phyloP scores from a whole-genome alignment of 345 rosid genomes.

The Mangifera indica region DNA sequence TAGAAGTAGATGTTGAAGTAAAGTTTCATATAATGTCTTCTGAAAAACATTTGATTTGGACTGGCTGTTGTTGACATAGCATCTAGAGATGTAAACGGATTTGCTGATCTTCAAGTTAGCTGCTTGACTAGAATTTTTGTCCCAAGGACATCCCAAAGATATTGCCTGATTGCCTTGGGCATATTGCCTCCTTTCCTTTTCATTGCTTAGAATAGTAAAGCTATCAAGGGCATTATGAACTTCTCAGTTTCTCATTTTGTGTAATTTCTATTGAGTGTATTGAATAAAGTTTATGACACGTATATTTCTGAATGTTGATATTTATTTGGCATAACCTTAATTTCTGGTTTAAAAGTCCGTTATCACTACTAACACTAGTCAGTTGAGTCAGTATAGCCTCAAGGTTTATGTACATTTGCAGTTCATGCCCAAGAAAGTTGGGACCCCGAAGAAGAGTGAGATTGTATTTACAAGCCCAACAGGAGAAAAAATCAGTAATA shows the following conservation, averaged over 20 bases:
- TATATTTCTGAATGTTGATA: background rate
- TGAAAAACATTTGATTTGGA: background rate
- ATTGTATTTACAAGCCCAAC: conserved; percentile 62
- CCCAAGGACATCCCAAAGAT: background rate
- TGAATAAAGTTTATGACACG: background rate
- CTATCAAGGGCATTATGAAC: background rate
- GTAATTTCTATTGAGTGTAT: background rate
- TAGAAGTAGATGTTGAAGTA: background rate
- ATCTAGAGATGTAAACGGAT: background rate
- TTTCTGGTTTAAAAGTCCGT: background rate
- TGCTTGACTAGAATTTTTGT: background rate
- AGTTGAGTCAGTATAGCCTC: conserved; percentile 9
- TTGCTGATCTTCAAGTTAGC: background rate
- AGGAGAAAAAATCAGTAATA: conserved; percentile 56
- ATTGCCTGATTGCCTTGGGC: background rate
- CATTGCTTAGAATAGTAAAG: background rate
- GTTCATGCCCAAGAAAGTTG: conserved; percentile 50
- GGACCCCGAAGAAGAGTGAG: conserved; percentile 57
- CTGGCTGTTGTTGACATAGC: background rate
- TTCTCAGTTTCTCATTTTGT: background rate
- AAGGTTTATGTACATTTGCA: conserved; percentile 26
- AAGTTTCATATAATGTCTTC: background rate
- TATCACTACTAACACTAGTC: background rate
- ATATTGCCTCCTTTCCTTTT: background rate
- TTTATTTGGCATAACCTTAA: background rate